Base-by-base conservation (phyloP, 345 rosid genomes). In the Aquilaria malaccensis region DNA sequence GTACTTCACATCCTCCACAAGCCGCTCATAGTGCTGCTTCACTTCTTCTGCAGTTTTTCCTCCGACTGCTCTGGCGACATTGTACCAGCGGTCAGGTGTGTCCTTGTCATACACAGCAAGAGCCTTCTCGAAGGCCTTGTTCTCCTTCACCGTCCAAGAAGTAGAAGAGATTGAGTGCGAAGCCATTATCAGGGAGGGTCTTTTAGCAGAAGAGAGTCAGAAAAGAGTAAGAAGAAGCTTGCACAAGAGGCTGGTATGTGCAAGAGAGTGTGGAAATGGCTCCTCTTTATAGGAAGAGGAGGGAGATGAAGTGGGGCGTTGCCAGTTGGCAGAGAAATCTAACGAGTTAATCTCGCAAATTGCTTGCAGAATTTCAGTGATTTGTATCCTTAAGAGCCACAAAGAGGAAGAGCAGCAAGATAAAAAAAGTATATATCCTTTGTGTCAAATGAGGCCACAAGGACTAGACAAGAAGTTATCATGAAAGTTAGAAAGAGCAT, bases 81-180 rank as follows among this genome's bases (percentile, higher is more conserved):
- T 90, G 65, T 70, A 49, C 97, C 97, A 90, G 43, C 97, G 89
- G 79, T 90, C 97, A 1, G 95, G 97, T 6, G 97, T 87, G 70
- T 90, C 97, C 74, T 71, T 74, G 82, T 90, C 97, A 15, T 74
- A 87, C 56, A 77, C 79, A 5, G 95, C 97, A 70, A 90, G 80
- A 1, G 95, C 97, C 75, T 68, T 78, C 76, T 90, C 97, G 50
- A 90, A 90, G 63, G 85, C 92, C 73, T 90, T 87, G 92, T 90
- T 85, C 75, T 90, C 83, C 84, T 87, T 73, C 0, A 72, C 79
- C 7, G 88, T 83, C 95, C 97, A 90, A 3, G 81, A 78, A 31
- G 74, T 68, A 6, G 91, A 69, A n/a, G 96, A 86, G 77, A 86
- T 84, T 55, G 96, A 83, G 69, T 72, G 69, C 31, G 96, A 86